Evolutionary conservation across 2,329 filamentous ascomycete species (phyloP).

Genomic region (Drechmeria coniospora): DNA sequence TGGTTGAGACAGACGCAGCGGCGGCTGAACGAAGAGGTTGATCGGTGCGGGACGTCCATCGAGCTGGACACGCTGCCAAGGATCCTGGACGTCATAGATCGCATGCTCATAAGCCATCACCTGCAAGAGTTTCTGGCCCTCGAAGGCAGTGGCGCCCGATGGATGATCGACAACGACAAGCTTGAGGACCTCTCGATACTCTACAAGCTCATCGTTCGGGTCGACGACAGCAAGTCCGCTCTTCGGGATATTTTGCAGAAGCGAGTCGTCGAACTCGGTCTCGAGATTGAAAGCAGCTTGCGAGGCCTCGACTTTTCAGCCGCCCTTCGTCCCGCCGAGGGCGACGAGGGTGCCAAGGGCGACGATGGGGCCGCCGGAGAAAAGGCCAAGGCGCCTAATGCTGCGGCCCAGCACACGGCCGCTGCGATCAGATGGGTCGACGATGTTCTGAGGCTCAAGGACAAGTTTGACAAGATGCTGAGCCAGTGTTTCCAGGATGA

Average conservation of each 20-base stretch:
- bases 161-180: slow-evolving; percentile 86
- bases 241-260: slow-evolving; percentile 57
- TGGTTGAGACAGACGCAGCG: slow-evolving; percentile 67
- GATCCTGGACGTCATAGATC: slow-evolving; percentile 63
- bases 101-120: slow-evolving; percentile 62
- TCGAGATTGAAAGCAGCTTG: slow-evolving; percentile 61
- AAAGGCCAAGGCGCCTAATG: slow-evolving; percentile 19
- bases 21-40: slow-evolving; percentile 65
- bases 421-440: slow-evolving; percentile 93
- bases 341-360: slow-evolving; percentile 26
- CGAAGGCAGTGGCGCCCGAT: slow-evolving; percentile 67
- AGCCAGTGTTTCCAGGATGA: slow-evolving; percentile 58
- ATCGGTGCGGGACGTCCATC: slow-evolving; percentile 70
- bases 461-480: slow-evolving; percentile 78
- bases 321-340: too few species aligned
- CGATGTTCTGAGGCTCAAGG: slow-evolving; percentile 71
- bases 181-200: slow-evolving; percentile 64
- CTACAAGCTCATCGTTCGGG: slow-evolving; percentile 62
- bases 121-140: slow-evolving; percentile 70
- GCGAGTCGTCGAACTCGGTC: slow-evolving; percentile 64
- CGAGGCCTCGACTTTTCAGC: slow-evolving; percentile 38
- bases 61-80: slow-evolving; percentile 56
- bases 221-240: slow-evolving; percentile 58
- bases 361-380: slow-evolving; percentile 30
- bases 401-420: slow-evolving; percentile 63